Evolutionary conservation across 2,329 filamentous ascomycete species (phyloP).

Genomic region (Clonostachys rhizophaga): DNA sequence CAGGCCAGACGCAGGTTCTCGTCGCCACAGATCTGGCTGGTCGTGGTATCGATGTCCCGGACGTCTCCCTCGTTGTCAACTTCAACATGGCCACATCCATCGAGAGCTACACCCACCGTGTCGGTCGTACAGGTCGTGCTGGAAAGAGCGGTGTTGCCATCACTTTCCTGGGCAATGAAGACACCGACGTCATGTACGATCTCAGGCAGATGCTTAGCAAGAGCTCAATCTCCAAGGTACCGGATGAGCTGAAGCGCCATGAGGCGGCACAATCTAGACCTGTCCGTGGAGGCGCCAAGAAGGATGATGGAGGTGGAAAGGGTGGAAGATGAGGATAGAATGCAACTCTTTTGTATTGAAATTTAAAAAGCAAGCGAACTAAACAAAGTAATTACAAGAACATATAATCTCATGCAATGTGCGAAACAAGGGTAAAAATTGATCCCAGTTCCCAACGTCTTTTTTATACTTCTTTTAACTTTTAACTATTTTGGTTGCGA

Average conservation of each 20-base stretch:
- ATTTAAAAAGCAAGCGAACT: background rate
- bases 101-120: constrained; percentile 93
- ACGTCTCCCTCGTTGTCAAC: constrained; percentile 92
- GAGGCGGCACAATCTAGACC: constrained; percentile 87
- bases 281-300: constrained; percentile 25
- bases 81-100: constrained; percentile 98
- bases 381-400: no score
- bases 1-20: constrained; percentile 76
- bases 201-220: constrained; percentile 94
- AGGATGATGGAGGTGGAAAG: constrained; percentile 10
- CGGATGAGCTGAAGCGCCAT: constrained; percentile 85
- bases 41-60: constrained; percentile 94
- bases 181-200: constrained; percentile 87
- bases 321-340: background rate
- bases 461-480: no score
- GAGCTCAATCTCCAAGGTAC: constrained; percentile 80
- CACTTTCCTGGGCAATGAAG: constrained; percentile 90
- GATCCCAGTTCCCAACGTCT: no score
- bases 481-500: no score
- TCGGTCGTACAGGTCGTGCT: constrained; percentile 94
- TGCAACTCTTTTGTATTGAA: background rate
- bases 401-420: no score
- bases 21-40: constrained; percentile 95
- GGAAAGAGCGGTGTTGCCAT: constrained; percentile 96
- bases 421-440: no score